phyloP scores from a whole-genome alignment of 805 yeast species.

The Yarrowia divulgata region DNA sequence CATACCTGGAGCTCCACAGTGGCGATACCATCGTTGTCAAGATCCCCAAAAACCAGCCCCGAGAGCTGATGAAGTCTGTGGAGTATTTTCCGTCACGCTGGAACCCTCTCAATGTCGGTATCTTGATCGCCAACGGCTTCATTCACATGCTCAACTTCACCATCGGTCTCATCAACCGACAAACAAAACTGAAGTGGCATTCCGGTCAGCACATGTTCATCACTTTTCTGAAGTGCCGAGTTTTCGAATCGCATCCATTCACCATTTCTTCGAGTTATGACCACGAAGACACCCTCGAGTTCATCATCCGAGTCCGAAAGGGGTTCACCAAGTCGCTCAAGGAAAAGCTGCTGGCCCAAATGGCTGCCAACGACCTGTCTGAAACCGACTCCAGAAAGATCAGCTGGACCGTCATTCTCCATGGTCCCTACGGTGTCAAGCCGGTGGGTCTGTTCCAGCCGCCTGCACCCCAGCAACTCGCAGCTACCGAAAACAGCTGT shows the following conservation, averaged over 20 bases:
- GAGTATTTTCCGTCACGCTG: not conserved
- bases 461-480: slow-evolving; percentile 2
- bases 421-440: slow-evolving; percentile 46
- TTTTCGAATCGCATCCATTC: slow-evolving; percentile 46
- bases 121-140: not conserved
- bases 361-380: not conserved
- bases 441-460: slow-evolving; percentile 41
- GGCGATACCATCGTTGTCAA: slow-evolving; percentile 44
- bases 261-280: slow-evolving; percentile 43
- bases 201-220: slow-evolving; percentile 46
- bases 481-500: slow-evolving; percentile 41
- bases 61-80: not conserved
- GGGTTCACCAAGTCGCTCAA: slow-evolving; percentile 47
- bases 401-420: slow-evolving; percentile 41
- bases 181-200: slow-evolving; percentile 41
- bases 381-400: slow-evolving; percentile 8
- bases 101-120: not conserved
- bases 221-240: slow-evolving; percentile 43
- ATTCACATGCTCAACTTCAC: slow-evolving; percentile 21
- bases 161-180: slow-evolving; percentile 16
- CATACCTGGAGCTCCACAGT: slow-evolving; percentile 39
- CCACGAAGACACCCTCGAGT: slow-evolving; percentile 43
- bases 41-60: slow-evolving; percentile 32
- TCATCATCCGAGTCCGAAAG: slow-evolving; percentile 48
- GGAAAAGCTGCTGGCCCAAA: slow-evolving; percentile 37